Evolutionary conservation across 208 protist species (phyloP), one percentile per base, ranked within the genome.

Genomic region (Vickermania ingenoplastis): DNA sequence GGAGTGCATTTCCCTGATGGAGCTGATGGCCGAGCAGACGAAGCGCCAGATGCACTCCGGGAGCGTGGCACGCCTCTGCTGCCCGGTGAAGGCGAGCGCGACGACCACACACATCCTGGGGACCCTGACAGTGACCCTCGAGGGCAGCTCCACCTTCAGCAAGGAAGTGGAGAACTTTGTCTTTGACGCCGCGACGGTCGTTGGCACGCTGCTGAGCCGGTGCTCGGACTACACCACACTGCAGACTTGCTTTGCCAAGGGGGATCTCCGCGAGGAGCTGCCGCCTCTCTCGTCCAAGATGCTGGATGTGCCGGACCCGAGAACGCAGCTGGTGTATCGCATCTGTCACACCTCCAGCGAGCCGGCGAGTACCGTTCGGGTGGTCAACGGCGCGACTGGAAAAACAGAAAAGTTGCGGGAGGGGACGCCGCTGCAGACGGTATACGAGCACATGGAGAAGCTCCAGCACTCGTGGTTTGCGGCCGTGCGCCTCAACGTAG

Each of bases 381-480:
- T 73, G 17, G 2, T 36, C 30, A 26, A 25, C 14, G 41, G 22
- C n/a, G n/a, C 1, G 0, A 23, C 5, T 2, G 52, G 25, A 2
- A 17, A 54, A 21, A 64, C 56, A 4, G 41, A 45, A n/a, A 73
- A 67, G 49, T 52, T 73, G 41, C 13, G 55, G 3, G 67, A 73
- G 51, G 61, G 54, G 4, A 53, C 67, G 24, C 61, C 67, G 4
- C 48, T 73, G 25, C 21, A 30, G 23, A 63, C 51, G 5, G 52
- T 73, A 1, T 68, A 67, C 30, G 31, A 53, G 1, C 41, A 73
- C 50, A 67, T 73, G 61, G 22, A 57, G 29, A 2, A 45, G 1
- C 2, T 73, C 50, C 67, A 73, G 36, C 30, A 63, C 30, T 67
- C 67, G 56, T 73, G 67, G 67, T 28, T 31, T 26, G 59, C 67